Conservation (phyloP, 352 stramenopile genomes). For the Globisporangium acanthophoron region DNA sequence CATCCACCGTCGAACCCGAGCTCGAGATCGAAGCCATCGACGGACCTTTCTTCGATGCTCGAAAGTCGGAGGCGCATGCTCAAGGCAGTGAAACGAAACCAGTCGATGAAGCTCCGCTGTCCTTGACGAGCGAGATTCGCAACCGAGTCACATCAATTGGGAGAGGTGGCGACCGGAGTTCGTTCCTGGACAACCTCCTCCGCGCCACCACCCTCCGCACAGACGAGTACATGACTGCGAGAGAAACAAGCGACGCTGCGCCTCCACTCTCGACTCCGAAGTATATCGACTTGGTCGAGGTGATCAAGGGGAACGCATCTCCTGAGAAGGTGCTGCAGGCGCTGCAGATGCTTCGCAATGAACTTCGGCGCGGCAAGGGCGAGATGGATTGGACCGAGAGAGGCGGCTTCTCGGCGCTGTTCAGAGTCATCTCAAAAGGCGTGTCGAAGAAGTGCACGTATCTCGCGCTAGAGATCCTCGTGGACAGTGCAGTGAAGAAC, state of each 20-base stretch:
- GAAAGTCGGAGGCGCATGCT: not conserved
- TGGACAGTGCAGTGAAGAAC: conserved; percentile 28
- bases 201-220: conserved; percentile 10
- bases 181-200: conserved; percentile 13
- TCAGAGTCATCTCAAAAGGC: conserved; percentile 35
- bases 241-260: conserved; percentile 3
- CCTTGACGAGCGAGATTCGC: conserved; percentile 8
- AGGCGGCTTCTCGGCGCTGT: conserved; percentile 34
- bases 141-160: conserved; percentile 8
- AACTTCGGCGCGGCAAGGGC: conserved; percentile 21
- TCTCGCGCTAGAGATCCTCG: conserved; percentile 32
- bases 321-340: conserved; percentile 20
- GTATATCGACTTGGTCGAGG: conserved; percentile 12
- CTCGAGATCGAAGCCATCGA: conserved; percentile 32
- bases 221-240: conserved; percentile 17
- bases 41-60: conserved; percentile 4
- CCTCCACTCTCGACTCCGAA: conserved; percentile 9
- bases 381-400: conserved; percentile 25
- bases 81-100: not conserved
- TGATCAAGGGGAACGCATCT: conserved; percentile 1
- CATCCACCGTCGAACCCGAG: conserved; percentile 28
- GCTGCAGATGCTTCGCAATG: conserved; percentile 26
- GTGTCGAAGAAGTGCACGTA: conserved; percentile 32
- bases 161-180: conserved; percentile 7
- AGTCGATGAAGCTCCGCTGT: conserved; percentile 9